Base-by-base conservation (phyloP, 805 yeast genomes). In the Starmerella geochares region DNA sequence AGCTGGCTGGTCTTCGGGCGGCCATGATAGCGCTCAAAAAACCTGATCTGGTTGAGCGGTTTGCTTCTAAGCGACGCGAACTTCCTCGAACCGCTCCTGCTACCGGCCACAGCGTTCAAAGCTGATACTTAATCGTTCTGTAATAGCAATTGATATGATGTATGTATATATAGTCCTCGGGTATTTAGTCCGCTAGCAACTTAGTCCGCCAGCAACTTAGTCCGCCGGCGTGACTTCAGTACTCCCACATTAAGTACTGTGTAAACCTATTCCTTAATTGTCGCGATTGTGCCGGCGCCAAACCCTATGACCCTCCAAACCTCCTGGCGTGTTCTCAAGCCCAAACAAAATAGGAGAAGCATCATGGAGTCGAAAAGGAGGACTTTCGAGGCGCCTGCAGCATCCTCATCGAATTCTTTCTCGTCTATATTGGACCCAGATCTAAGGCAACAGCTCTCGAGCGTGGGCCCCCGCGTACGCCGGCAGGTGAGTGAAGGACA, bases 1-100 rank as follows among this genome's bases (percentile, higher is more conserved):
- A 83, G 62, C 81, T 78, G 25, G 97, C 96, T 0, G 92, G 95
- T 0, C 65, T 77, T 20, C 70, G 81, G 49, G 96, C 96, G 0
- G 98, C 98, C 0, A 81, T 81, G 80, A 69, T 71, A 46, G 95
- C 90, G 0, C 67, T 90, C 41, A 65, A 68, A 10, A 78, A 85
- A 4, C 75, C 74, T 38, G 69, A 68, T 0, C 50, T 77, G 27
- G 69, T 86, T 42, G 88, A 82, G 53, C 80, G 80, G 58, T 85
- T 76, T 62, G 77, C 78, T 13, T 70, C 71, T 36, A 52, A 72
- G 19, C 69, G 95, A 52, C 73, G 80, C n/a, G 48, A 37, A 9
- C 47, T 24, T 3, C 55, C 56, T 1, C 47, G 47, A 24, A 53
- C 53, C 2, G 60, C 58, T 2, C 58, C 60, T 3, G 20, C 40